Conservation (phyloP, 371 early-diverging fungal species). For the Mortierella sp. region DNA sequence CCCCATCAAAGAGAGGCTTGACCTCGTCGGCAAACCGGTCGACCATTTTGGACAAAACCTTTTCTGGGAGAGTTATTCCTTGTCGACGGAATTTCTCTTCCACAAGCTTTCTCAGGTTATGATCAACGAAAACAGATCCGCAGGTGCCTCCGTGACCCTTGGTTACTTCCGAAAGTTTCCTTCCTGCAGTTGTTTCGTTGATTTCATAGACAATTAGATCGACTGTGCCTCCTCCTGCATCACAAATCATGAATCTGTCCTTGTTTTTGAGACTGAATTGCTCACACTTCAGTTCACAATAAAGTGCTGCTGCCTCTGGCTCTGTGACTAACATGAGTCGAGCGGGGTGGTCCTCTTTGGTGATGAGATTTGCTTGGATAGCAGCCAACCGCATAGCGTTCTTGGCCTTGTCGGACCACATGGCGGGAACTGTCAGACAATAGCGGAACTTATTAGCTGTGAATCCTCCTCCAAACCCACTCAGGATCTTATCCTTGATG, state of each 20-base stretch:
- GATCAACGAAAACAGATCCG: conserved; percentile 66
- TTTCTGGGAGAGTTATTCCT: conserved; percentile 59
- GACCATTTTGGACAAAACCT: conserved; percentile 65
- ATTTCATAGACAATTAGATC: conserved; percentile 63
- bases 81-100: conserved; percentile 61
- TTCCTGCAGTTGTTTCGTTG: conserved; percentile 34
- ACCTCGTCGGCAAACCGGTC: conserved; percentile 63
- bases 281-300: conserved; percentile 65
- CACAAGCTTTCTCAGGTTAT: conserved; percentile 62
- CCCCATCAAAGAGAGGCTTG: conserved; percentile 65
- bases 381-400: conserved; percentile 62
- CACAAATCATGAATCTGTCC: conserved; percentile 69
- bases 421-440: conserved; percentile 63
- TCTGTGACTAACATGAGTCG: conserved; percentile 60
- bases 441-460: conserved; percentile 57
- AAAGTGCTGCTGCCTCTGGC: conserved; percentile 64
- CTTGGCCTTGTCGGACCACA: conserved; percentile 64
- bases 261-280: conserved; percentile 56
- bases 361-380: conserved; percentile 58
- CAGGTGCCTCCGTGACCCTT: conserved; percentile 67
- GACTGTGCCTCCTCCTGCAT: conserved; percentile 75
- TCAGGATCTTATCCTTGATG: conserved; percentile 47
- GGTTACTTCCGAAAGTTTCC: conserved; percentile 61
- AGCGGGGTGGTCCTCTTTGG: conserved; percentile 54
- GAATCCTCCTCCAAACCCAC: conserved; percentile 58